These are phyloP conservation scores for Brettanomyces naardenensis DNA, from an alignment of 805 yeast species.

Conservation along the genomic window DNA sequence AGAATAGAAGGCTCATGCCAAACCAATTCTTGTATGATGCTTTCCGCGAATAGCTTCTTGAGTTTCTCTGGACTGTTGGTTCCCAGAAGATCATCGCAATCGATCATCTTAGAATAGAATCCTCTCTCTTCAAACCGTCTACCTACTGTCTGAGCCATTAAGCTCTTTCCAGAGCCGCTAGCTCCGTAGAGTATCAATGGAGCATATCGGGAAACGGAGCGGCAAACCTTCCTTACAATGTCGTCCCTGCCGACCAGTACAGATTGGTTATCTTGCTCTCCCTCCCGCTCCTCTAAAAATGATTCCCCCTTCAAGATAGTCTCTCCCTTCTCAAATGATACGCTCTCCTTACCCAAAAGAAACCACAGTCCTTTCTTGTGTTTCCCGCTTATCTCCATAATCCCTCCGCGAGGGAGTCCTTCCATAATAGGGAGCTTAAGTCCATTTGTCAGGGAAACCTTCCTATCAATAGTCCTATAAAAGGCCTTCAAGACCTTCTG, in stretches of 20 bases:
- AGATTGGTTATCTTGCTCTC: not conserved
- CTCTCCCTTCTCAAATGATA: conserved; percentile 40
- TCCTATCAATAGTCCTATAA: too few species aligned
- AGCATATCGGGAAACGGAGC: conserved; percentile 30
- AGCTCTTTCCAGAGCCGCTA: conserved; percentile 77
- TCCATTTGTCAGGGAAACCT: conserved; percentile 38
- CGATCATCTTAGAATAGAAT: conserved; percentile 38
- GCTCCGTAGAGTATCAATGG: conserved; percentile 66
- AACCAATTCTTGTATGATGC: conserved; percentile 32
- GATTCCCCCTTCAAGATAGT: conserved; percentile 39
- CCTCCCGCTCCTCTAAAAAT: conserved; percentile 19
- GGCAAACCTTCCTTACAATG: conserved; percentile 31
- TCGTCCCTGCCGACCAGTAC: conserved; percentile 51
- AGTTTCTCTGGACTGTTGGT: conserved; percentile 11
- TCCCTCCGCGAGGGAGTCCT: conserved; percentile 51
- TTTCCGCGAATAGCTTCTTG: conserved; percentile 5
- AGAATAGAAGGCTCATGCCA: conserved; percentile 78
- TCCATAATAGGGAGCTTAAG: conserved; percentile 45
- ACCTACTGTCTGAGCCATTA: conserved; percentile 37
- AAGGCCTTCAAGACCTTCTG: not conserved
- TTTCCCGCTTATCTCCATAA: conserved; percentile 27
- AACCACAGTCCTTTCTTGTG: conserved; percentile 5
- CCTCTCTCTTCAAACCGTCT: conserved; percentile 32
- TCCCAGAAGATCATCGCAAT: conserved; percentile 50
- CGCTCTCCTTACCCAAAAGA: not conserved